Evolutionary conservation across 2,329 filamentous ascomycete species (phyloP).

Genomic region (Annulohypoxylon truncatum): DNA sequence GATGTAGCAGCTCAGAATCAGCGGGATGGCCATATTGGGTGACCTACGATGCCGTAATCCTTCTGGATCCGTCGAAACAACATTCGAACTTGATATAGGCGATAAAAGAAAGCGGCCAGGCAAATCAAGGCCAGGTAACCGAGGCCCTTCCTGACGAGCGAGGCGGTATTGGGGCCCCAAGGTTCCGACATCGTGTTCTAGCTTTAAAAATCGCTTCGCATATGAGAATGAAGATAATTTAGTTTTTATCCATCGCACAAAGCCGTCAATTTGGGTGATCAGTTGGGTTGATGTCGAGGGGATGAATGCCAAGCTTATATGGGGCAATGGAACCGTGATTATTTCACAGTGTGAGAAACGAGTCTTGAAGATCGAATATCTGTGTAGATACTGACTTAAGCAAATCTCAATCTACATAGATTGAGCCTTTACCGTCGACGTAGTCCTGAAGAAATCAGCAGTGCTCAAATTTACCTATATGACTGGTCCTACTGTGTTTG

Average conservation of each 20-base stretch:
- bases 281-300: neutral
- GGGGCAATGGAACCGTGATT: constrained; percentile 6
- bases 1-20: neutral
- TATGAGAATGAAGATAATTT: neutral
- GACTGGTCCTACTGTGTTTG: neutral
- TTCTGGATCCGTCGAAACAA: constrained; percentile 42
- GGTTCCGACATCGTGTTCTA: constrained; percentile 21
- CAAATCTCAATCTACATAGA: neutral
- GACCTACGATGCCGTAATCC: constrained; percentile 47
- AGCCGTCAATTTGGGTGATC: neutral
- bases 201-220: neutral
- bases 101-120: constrained; percentile 44
- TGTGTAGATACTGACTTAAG: neutral
- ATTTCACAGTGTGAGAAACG: neutral
- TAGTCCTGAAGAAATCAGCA: neutral
- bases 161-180: constrained; percentile 10
- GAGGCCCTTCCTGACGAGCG: constrained; percentile 24
- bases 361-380: neutral
- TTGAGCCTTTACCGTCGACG: neutral
- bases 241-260: neutral
- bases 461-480: neutral
- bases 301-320: neutral
- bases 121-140: constrained; percentile 32
- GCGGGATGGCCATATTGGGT: neutral
- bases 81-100: constrained; percentile 46